Base-by-base conservation (phyloP, 2,329 filamentous ascomycete species). In the Hymenotorrendiella dingleyae region DNA sequence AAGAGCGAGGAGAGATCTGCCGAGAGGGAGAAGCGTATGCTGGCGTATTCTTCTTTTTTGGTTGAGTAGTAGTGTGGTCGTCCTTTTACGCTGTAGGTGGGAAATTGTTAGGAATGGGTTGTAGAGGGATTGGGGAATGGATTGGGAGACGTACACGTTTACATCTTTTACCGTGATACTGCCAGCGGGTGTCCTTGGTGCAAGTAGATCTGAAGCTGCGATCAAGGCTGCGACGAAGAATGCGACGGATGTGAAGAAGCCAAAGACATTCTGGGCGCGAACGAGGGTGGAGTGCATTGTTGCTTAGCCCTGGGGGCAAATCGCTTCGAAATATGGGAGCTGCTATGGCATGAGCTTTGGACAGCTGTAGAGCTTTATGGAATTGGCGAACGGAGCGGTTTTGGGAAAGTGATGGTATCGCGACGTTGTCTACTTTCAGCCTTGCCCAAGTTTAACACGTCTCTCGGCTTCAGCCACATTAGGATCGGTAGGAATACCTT, bases 221-320 rank as follows among this genome's bases (percentile, higher is more conserved):
- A 96, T 86, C 45, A 94, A 69, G 42, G 76, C 78, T 40, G 81
- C 90, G 42, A 96, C 76, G 45, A 78, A 78, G 61, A 94, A 93
- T 44, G 85, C 84, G 51, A 96, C 89, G 20, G 89, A 94, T 14
- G 93, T 97, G 74, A 97, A 96, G 79, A 94, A 96, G 66, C 93
- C 89, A 64, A 98, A 98, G 64, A 89, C 83, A 69, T 88, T 91
- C 67, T 98, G 93, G 54, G 84, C 66, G 55, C 93, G 86, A 50
- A 86, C 88, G 36, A 94, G 68, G 35, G 84, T 78, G 61, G 87
- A 94, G 68, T 96, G 84, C 93, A 98, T 97, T 16, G 26, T 53
- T 19, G 30, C n/a, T 12, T 8, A 7, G 3, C 5, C 5, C 16
- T 3, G 4, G 23, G 3, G 6, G 14, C 11, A 12, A 14, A 28